Evolutionary conservation across 805 yeast species (phyloP).

Genomic region (Candida nanaspora): DNA sequence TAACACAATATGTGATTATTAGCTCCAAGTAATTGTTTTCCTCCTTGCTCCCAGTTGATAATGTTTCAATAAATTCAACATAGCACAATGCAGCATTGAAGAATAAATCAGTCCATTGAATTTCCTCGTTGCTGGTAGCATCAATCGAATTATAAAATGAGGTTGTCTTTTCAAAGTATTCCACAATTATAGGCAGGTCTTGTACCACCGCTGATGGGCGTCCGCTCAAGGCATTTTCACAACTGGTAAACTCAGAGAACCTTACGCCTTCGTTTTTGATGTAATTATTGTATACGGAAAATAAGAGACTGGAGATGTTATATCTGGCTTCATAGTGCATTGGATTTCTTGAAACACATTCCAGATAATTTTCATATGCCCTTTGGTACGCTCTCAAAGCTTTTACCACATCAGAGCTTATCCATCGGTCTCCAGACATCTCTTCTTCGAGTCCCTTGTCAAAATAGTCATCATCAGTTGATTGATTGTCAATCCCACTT

Average conservation of each 20-base stretch:
- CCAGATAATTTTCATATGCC: conserved; percentile 39
- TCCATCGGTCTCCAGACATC: conserved; percentile 74
- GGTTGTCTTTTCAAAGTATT: conserved; percentile 33
- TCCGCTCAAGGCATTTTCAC: conserved; percentile 25
- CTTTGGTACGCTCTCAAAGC: conserved; percentile 57
- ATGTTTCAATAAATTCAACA: conserved; percentile 38
- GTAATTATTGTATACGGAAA: conserved; percentile 48
- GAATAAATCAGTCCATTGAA: conserved; percentile 33
- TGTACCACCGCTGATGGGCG: conserved; percentile 31
- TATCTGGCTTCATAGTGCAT: conserved; percentile 42
- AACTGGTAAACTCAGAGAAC: conserved; percentile 23
- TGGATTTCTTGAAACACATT: conserved; percentile 24
- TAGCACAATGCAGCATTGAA: conserved; percentile 41
- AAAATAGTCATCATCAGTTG: conserved; percentile 45
- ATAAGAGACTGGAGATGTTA: conserved; percentile 51
- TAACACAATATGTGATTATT: conserved; percentile 12
- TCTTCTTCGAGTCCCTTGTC: conserved; percentile 54
- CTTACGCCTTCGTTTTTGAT: conserved; percentile 39
- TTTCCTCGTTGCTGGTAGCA: conserved; percentile 2
- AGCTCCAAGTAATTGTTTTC: conserved; percentile 7
- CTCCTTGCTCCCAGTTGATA: conserved; percentile 16
- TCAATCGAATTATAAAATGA: conserved; percentile 10
- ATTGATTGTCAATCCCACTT: conserved; percentile 18
- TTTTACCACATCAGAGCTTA: conserved; percentile 56
- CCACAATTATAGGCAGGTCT: conserved; percentile 26